Evolutionary conservation across 805 yeast species (phyloP), one percentile per base, ranked within the genome.

Genomic region (Candida lessepsii): DNA sequence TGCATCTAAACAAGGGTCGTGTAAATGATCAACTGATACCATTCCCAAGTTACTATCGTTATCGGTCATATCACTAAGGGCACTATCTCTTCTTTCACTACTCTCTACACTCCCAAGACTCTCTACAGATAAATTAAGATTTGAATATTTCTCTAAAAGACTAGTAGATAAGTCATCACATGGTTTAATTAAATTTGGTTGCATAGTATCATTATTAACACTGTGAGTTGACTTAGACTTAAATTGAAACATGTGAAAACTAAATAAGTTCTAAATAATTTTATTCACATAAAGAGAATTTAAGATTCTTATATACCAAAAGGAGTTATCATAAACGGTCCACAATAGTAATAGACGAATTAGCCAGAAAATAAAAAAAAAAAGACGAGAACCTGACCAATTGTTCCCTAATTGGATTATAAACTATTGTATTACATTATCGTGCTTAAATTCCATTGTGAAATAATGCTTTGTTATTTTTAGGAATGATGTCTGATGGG

Each of bases 121-220:
- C 24, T 47, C 51, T 13, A 42, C 34, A 4, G 51, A 47, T 24
- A 44, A 25, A 16, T 44, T 47, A 9, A 43, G 37, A n/a, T 41
- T 41, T n/a, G 46, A 37, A 23, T 47, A 47, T 38, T 47, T 47
- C 20, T 44, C 48, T n/a, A 47, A 32, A n/a, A 47, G 33, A 23
- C 34, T 44, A 25, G 29, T 29, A 4, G 48, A 41, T 4, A 35
- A 29, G 17, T 32, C 34, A 16, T 40, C 28, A 21, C 29, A 29
- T 7, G 33, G 31, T 21, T 41, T 31, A 11, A 47, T 47, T 26
- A 47, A 23, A 31, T 33, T 41, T 8, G 51, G 42, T 26, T 16
- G 34, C 32, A 47, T 42, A 37, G 39, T 41, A 40, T 47, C 51
- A 44, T 44, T 37, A 23, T 35, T 44, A 17, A 47, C 19, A 21